phyloP scores from a whole-genome alignment of 192 early-diverging fungal species.

The Linnemannia schmuckeri region DNA sequence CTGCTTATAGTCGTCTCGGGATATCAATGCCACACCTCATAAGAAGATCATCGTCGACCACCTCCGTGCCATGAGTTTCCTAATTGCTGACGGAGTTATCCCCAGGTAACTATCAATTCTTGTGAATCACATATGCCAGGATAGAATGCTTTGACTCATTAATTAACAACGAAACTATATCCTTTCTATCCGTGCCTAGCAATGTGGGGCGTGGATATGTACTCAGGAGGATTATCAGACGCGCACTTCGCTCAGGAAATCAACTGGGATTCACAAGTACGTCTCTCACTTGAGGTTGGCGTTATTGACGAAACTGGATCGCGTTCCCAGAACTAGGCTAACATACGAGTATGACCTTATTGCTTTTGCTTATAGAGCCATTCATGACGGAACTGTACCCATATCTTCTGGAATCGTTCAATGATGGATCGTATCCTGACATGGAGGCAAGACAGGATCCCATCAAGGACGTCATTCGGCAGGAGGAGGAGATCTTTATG shows the following conservation, averaged over 20 bases:
- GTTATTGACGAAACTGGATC: not conserved
- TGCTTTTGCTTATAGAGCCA: constrained; percentile 39
- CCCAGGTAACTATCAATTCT: constrained; percentile 53
- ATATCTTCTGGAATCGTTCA: constrained; percentile 57
- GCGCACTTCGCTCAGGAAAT: constrained; percentile 67
- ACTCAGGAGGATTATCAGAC: constrained; percentile 69
- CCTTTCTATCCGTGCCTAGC: constrained; percentile 9
- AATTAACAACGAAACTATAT: not conserved
- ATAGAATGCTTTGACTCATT: not conserved
- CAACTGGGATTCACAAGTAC: constrained; percentile 67
- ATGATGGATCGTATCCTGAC: constrained; percentile 59
- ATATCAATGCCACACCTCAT: constrained; percentile 59
- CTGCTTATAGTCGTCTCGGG: constrained; percentile 18
- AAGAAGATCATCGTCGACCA: constrained; percentile 73
- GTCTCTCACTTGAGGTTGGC: not conserved
- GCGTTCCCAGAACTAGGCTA: too few species aligned
- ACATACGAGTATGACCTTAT: too few species aligned
- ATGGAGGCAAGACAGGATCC: constrained; percentile 52
- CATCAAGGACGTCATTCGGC: constrained; percentile 58
- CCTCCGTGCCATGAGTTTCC: constrained; percentile 65
- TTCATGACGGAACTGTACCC: constrained; percentile 66
- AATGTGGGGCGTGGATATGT: constrained; percentile 71
- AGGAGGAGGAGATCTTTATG: constrained; percentile 64
- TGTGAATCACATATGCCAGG: not conserved
- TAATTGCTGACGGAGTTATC: constrained; percentile 71